Conservation (phyloP, 2,329 filamentous ascomycete species). For the Teratosphaeria epicoccoides region DNA sequence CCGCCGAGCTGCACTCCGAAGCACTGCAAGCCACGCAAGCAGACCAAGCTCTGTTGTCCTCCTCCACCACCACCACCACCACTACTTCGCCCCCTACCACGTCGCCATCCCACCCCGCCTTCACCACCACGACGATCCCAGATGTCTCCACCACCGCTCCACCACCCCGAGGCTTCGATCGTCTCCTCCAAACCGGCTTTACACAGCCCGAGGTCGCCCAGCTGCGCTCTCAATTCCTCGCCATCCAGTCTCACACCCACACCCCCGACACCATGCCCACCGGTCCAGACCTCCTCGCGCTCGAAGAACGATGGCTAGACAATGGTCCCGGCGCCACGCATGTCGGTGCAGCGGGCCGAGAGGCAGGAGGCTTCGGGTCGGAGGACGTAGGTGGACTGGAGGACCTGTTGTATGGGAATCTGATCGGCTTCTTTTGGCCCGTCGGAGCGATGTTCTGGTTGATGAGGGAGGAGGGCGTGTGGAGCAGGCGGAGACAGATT, state of each 20-base stretch:
- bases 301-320: constrained; percentile 91
- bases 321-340: constrained; percentile 21
- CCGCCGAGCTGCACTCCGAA: constrained; percentile 60
- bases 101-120: neutral
- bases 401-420: constrained; percentile 74
- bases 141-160: constrained; percentile 36
- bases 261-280: constrained; percentile 84
- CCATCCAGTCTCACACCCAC: constrained; percentile 69
- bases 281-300: constrained; percentile 58
- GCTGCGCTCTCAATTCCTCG: constrained; percentile 77
- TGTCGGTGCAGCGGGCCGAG: constrained; percentile 25
- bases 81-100: neutral
- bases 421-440: constrained; percentile 93
- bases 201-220: constrained; percentile 71
- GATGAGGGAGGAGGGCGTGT: constrained; percentile 75
- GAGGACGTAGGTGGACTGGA: constrained; percentile 59
- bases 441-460: constrained; percentile 78
- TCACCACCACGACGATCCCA: no score
- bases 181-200: constrained; percentile 72
- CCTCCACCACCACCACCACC: constrained; percentile 9
- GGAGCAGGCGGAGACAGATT: constrained; percentile 71
- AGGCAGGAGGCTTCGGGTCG: constrained; percentile 34
- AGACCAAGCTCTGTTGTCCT: constrained; percentile 28
- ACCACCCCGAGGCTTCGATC: constrained; percentile 73
- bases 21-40: constrained; percentile 33